A percentile compares a stretch with the other conserved stretches of the same genome.
phyloP scores from a whole-genome alignment of 441 rosid species.

The Viola pubescens region DNA sequence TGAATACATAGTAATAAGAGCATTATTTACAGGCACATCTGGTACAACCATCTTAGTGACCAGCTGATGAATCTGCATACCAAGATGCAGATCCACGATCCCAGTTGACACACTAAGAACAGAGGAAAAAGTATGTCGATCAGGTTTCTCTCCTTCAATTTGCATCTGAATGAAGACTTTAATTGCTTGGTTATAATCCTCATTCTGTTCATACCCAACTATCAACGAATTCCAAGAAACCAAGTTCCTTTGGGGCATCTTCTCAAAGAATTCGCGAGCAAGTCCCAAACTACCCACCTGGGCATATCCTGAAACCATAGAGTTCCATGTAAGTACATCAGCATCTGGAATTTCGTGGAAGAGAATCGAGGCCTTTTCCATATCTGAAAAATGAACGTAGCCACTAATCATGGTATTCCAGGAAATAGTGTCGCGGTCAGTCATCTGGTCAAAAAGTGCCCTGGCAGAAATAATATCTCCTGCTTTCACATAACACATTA shows the following conservation, averaged over 20 bases:
- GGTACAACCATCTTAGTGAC: constrained; percentile 40
- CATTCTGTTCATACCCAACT: constrained; percentile 48
- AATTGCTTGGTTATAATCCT: constrained; percentile 41
- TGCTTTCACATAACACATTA: constrained; percentile 50
- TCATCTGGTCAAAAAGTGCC: constrained; percentile 48
- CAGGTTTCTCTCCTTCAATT: constrained; percentile 47
- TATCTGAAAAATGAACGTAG: constrained; percentile 32
- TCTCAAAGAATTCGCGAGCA: constrained; percentile 37
- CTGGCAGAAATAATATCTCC: constrained; percentile 46
- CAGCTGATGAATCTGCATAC: constrained; percentile 60
- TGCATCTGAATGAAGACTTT: constrained; percentile 45
- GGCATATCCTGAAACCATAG: constrained; percentile 49
- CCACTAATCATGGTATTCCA: constrained; percentile 72
- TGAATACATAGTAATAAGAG: constrained; percentile 63
- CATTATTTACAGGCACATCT: constrained; percentile 46
- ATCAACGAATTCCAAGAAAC: constrained; percentile 69
- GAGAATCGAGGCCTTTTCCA: constrained; percentile 46
- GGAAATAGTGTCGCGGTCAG: constrained; percentile 42
- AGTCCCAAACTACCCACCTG: constrained; percentile 31
- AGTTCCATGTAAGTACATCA: constrained; percentile 46
- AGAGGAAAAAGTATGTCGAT: constrained; percentile 57
- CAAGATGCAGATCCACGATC: constrained; percentile 45
- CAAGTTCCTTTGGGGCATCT: constrained; percentile 39
- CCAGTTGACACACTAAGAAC: constrained; percentile 47
- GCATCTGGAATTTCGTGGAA: constrained; percentile 43